Evolutionary conservation across 768 basidiomycete species (phyloP).

Genomic region (Pisolithus orientalis): DNA sequence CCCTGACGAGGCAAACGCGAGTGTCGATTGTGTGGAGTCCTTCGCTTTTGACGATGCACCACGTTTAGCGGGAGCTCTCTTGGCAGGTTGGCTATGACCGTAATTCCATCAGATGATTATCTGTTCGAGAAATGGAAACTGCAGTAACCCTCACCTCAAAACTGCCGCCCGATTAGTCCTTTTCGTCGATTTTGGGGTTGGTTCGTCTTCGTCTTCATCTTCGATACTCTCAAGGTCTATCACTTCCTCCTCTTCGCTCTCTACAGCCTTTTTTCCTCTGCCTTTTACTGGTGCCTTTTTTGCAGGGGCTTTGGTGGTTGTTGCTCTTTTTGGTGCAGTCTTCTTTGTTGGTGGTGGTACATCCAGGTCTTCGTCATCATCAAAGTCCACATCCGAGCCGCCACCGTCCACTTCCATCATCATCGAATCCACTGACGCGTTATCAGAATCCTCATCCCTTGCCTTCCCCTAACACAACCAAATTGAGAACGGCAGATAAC

Average conservation of each 20-base stretch:
- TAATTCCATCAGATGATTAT: slow-evolving; percentile 19
- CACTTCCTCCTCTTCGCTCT: slow-evolving; percentile 45
- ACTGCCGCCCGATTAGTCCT: slow-evolving; percentile 60
- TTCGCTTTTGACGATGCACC: slow-evolving; percentile 30
- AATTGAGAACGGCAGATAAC: background rate
- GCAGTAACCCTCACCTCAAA: slow-evolving; percentile 40
- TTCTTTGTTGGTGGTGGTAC: slow-evolving; percentile 35
- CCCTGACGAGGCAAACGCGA: slow-evolving; percentile 59
- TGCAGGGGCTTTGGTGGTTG: slow-evolving; percentile 38
- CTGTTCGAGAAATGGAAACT: slow-evolving; percentile 12
- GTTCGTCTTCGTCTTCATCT: slow-evolving; percentile 47
- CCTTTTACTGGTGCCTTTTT: slow-evolving; percentile 43
- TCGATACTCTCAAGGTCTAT: slow-evolving; percentile 44
- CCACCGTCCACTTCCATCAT: slow-evolving; percentile 63
- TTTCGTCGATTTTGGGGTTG: slow-evolving; percentile 41
- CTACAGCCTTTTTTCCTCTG: slow-evolving; percentile 49
- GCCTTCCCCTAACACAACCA: slow-evolving; percentile 40
- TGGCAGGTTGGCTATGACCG: slow-evolving; percentile 31
- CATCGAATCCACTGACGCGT: slow-evolving; percentile 60
- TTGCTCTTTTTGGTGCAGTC: slow-evolving; percentile 32
- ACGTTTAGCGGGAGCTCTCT: slow-evolving; percentile 52
- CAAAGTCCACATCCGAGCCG: slow-evolving; percentile 48
- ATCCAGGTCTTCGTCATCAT: slow-evolving; percentile 35
- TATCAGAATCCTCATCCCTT: slow-evolving; percentile 47
- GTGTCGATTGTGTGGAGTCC: slow-evolving; percentile 32